A percentile compares a stretch with the other conserved stretches of the same genome.
Evolutionary conservation across 129 eudicot genomes (phyloP).

Genomic region (Glebionis coronaria): DNA sequence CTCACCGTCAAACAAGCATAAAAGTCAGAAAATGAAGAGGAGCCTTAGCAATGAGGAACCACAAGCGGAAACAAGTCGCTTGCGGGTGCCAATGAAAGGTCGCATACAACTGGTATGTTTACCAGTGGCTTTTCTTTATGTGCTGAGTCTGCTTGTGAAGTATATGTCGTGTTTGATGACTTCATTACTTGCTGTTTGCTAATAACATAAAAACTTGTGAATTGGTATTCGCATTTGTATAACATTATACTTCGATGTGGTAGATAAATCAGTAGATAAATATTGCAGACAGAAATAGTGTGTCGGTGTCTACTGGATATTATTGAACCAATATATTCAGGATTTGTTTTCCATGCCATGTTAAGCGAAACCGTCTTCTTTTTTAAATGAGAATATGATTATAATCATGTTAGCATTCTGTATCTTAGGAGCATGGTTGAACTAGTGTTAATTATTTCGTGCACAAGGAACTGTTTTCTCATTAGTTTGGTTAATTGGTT

Average conservation of each 20-base stretch:
- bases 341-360: too few species aligned
- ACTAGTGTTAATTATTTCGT: background rate
- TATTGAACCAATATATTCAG: too few species aligned
- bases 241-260: too few species aligned
- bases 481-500: slow-evolving; percentile 20
- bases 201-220: too few species aligned
- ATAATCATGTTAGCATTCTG: too few species aligned
- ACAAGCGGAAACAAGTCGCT: slow-evolving; percentile 51
- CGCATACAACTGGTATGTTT: slow-evolving; percentile 80
- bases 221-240: too few species aligned
- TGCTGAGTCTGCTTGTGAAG: background rate
- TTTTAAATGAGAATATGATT: too few species aligned
- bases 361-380: too few species aligned
- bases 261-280: too few species aligned
- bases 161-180: background rate
- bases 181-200: too few species aligned
- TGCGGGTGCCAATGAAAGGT: slow-evolving; percentile 91
- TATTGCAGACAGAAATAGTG: too few species aligned
- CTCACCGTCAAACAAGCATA: slow-evolving; percentile 43
- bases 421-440: background rate
- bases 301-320: too few species aligned
- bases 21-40: slow-evolving; percentile 47
- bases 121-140: background rate
- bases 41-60: slow-evolving; percentile 52
- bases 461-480: background rate